These are phyloP conservation scores for Cercospora sp. DNA, from an alignment of 2,329 filamentous ascomycete genomes.

Conservation along the genomic window DNA sequence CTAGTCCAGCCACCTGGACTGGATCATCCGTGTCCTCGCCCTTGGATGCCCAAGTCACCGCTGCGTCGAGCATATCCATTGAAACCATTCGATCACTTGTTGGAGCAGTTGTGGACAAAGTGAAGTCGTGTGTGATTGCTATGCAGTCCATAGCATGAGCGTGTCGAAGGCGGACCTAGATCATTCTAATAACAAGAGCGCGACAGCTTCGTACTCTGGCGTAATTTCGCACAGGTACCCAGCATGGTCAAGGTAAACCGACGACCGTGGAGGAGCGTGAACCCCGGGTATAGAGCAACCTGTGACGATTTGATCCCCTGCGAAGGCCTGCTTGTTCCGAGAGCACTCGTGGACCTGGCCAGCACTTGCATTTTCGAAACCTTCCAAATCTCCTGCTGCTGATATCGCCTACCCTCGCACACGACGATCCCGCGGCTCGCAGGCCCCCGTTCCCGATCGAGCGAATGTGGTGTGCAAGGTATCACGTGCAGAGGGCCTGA, in stretches of 20 bases:
- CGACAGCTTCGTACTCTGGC: slow-evolving; percentile 8
- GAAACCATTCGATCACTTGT: not conserved
- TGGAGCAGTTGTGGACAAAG: not conserved
- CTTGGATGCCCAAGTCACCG: slow-evolving; percentile 16
- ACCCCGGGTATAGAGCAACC: not conserved
- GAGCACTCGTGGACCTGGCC: not conserved
- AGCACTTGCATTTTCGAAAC: not conserved
- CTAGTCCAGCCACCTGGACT: slow-evolving; percentile 19
- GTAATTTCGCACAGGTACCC: slow-evolving; percentile 9
- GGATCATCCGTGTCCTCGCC: slow-evolving; percentile 11
- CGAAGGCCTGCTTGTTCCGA: not conserved
- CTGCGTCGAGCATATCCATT: slow-evolving; percentile 14
- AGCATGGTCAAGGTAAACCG: not conserved
- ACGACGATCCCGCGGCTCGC: not conserved
- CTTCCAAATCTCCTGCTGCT: not conserved
- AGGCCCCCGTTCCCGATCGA: not conserved
- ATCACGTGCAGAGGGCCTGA: not conserved
- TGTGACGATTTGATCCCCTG: not conserved
- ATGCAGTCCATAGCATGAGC: not conserved
- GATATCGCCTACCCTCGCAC: not conserved
- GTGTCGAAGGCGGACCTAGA: not conserved
- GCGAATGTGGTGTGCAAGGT: not conserved
- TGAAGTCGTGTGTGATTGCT: not conserved
- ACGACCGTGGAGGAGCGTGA: slow-evolving; percentile 2
- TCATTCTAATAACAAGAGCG: slow-evolving; percentile 3